phyloP scores from a whole-genome alignment of 805 yeast genomes.

The Spathaspora arborariae region DNA sequence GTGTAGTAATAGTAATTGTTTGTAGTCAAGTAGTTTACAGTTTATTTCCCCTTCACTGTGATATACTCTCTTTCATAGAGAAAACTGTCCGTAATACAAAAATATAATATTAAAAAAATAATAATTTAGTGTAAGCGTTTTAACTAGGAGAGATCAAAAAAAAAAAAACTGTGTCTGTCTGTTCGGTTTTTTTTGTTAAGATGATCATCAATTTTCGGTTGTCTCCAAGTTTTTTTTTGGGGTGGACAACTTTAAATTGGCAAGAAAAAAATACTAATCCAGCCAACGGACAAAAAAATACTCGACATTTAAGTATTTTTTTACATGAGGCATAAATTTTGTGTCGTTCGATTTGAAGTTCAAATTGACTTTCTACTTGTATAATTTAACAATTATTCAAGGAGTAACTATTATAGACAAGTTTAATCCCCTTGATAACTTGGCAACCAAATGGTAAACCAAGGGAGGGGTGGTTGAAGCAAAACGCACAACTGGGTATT shows the following conservation, averaged over 20 bases:
- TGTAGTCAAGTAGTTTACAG: neutral
- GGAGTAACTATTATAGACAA: too few species aligned
- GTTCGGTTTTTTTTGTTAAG: neutral
- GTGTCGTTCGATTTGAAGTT: neutral
- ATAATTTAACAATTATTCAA: too few species aligned
- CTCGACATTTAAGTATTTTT: neutral
- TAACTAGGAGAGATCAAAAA: neutral
- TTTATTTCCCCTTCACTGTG: neutral
- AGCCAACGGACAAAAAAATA: neutral
- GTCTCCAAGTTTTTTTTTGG: neutral
- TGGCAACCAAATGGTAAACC: too few species aligned
- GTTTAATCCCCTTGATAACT: too few species aligned
- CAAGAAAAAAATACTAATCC: too few species aligned
- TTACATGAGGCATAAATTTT: neutral
- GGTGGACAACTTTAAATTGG: neutral
- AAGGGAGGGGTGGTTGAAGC: too few species aligned
- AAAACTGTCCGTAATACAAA: neutral
- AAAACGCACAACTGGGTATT: too few species aligned
- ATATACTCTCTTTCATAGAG: neutral
- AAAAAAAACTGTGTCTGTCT: neutral
- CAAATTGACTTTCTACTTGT: neutral
- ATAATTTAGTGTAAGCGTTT: neutral
- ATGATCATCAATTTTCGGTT: neutral
- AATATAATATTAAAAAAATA: neutral
- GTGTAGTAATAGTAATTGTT: neutral